phyloP scores from a whole-genome alignment of 2,329 filamentous ascomycete genomes.

The Diaporthe vexans region DNA sequence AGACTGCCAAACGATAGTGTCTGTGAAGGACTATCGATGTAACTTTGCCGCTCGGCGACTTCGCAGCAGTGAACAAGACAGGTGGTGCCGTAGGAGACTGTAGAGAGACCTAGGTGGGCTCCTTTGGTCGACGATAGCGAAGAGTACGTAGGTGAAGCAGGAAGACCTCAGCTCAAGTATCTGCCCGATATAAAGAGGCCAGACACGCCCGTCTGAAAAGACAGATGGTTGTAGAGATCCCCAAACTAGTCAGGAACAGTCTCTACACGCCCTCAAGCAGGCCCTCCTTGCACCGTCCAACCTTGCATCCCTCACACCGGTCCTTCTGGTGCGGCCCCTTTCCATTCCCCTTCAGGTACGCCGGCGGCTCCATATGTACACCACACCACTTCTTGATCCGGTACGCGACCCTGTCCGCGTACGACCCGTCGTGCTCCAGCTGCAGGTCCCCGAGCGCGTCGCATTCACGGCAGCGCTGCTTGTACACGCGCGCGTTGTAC shows the following conservation, averaged over 20 bases:
- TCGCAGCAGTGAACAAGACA: too few relatives aligned
- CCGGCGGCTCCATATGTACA: too few relatives aligned
- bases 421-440: constrained; percentile 42
- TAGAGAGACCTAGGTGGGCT: neutral
- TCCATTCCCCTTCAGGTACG: too few relatives aligned
- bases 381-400: constrained; percentile 47
- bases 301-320: constrained; percentile 35
- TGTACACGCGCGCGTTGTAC: constrained; percentile 48
- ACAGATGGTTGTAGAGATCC: too few relatives aligned
- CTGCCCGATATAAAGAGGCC: neutral
- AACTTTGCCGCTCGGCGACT: too few relatives aligned
- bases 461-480: constrained; percentile 46
- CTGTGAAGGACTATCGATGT: too few relatives aligned
- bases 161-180: neutral
- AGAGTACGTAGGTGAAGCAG: neutral
- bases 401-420: constrained; percentile 47
- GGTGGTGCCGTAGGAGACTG: too few relatives aligned
- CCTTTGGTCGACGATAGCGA: too few relatives aligned
- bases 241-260: too few relatives aligned
- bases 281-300: constrained; percentile 9
- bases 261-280: neutral
- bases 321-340: neutral
- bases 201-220: neutral
- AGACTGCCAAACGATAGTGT: too few relatives aligned
- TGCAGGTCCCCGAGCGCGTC: constrained; percentile 41